Evolutionary conservation across 2,329 filamentous ascomycete species (phyloP), one percentile per base, ranked within the genome.

Genomic region (Paracoccidioides lutzii): DNA sequence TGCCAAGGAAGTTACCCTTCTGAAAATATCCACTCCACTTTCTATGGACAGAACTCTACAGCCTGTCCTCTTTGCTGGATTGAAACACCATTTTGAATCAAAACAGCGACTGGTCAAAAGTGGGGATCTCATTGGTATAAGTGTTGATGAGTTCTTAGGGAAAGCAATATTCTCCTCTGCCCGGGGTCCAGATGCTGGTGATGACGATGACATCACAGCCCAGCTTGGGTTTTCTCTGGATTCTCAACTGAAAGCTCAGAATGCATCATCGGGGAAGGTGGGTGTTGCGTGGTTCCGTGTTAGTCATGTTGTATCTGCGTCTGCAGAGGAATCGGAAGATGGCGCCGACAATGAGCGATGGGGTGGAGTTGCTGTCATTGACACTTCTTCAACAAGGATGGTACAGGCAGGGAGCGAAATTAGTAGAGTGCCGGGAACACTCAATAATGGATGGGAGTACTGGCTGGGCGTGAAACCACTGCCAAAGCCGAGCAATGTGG

Each of bases 221-320:
- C 59, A 61, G 28, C 45, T 61, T 33, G 55, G 57, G 8, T 57
- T 58, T 38, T 54, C 57, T 14, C 33, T 52, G 1, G 12, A 45
- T n/a, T 15, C 15, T 8, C 49, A 52, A 49, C 14, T 22, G 62
- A 57, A 46, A 59, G 50, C 37, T 12, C 43, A 63, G 30, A 48
- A 63, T 50, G 60, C 60, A 30, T 22, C 22, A 22, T 60, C 75
- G 72, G 61, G 81, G 79, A 69, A 80, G 76, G 63, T 71, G 37
- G 71, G 71, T 35, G 87, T 95, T 22, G 90, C 88, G 6, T 98
- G 93, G 93, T 97, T 96, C 76, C 88, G 84, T 60, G 86, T 98
- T 43, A 85, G 86, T 42, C 86, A 88, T 57, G 84, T 94, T 38
- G 72, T 75, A 7, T 68, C 71, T n/a, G 63, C 67, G 6, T 62